These are phyloP conservation scores for Sarocladium strictum DNA, from an alignment of 2,329 filamentous ascomycete genomes.

Conservation along the genomic window DNA sequence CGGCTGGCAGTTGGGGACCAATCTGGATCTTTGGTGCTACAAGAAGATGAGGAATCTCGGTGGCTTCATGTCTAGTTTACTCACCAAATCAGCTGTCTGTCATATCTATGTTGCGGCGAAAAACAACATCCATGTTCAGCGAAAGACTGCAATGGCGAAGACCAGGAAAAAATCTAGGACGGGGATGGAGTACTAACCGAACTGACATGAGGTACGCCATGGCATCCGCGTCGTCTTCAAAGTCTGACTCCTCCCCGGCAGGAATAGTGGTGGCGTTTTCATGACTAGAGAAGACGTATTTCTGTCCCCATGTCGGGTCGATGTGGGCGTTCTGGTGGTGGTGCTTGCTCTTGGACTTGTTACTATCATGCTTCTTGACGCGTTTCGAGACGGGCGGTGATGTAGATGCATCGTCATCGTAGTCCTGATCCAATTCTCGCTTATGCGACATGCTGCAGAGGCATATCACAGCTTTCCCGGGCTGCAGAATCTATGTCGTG, in stretches of 20 bases:
- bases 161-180: not conserved
- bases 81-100: slow-evolving; percentile 43
- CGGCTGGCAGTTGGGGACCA: slow-evolving; percentile 43
- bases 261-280: slow-evolving; percentile 40
- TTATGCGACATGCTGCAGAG: slow-evolving; percentile 27
- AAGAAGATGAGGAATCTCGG: slow-evolving; percentile 64
- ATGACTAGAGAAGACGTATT: slow-evolving; percentile 63
- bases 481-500: not conserved
- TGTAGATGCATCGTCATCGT: slow-evolving; percentile 17
- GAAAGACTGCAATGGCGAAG: slow-evolving; percentile 10
- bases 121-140: slow-evolving; percentile 20
- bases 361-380: slow-evolving; percentile 14
- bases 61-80: slow-evolving; percentile 65
- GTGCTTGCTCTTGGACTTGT: slow-evolving; percentile 20
- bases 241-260: slow-evolving; percentile 54
- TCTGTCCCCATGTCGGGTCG: slow-evolving; percentile 64
- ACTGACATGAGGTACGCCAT: slow-evolving; percentile 67
- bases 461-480: not conserved
- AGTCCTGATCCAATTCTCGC: slow-evolving; percentile 25
- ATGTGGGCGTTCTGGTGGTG: slow-evolving; percentile 40
- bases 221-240: slow-evolving; percentile 62
- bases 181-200: slow-evolving; percentile 44
- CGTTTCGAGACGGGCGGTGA: slow-evolving; percentile 17
- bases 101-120: not conserved
- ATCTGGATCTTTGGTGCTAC: slow-evolving; percentile 52